Evolutionary conservation across 1,139 yeast genomes (phyloP).

Genomic region (Suhomyces taliae): DNA sequence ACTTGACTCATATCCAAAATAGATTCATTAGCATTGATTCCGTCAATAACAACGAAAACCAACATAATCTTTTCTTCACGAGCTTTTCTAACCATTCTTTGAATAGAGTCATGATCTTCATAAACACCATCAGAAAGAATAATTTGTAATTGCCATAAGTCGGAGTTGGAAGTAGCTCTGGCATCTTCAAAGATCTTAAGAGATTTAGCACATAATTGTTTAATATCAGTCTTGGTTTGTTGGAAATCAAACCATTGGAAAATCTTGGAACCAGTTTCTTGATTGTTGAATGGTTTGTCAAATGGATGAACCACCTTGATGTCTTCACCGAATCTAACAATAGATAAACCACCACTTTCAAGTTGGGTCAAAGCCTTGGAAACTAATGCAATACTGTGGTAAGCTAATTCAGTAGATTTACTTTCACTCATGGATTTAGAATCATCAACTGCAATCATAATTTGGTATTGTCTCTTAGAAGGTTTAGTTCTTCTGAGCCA

Average conservation of each 20-base stretch:
- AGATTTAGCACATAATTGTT: conserved; percentile 68
- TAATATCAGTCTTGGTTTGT: conserved; percentile 84
- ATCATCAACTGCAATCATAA: conserved; percentile 96
- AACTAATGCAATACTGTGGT: conserved; percentile 91
- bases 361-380: conserved; percentile 91
- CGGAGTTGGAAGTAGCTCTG: conserved; percentile 53
- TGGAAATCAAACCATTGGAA: conserved; percentile 91
- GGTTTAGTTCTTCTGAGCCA: conserved; percentile 99
- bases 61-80: conserved; percentile 91
- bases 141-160: conserved; percentile 91
- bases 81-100: conserved; percentile 84
- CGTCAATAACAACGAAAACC: conserved; percentile 93
- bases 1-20: conserved; percentile 96
- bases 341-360: conserved; percentile 90
- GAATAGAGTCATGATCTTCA: conserved; percentile 84
- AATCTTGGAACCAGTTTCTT: conserved; percentile 79
- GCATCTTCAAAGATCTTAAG: conserved; percentile 75
- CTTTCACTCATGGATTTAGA: conserved; percentile 98
- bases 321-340: conserved; percentile 87
- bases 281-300: conserved; percentile 72
- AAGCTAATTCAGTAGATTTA: conserved; percentile 84
- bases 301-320: conserved; percentile 88
- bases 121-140: conserved; percentile 95
- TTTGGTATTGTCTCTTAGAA: conserved; percentile 93
- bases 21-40: conserved; percentile 79